Evolutionary conservation across 148 eudicot genomes (phyloP).

Genomic region (Tetragonia tetragonoides): DNA sequence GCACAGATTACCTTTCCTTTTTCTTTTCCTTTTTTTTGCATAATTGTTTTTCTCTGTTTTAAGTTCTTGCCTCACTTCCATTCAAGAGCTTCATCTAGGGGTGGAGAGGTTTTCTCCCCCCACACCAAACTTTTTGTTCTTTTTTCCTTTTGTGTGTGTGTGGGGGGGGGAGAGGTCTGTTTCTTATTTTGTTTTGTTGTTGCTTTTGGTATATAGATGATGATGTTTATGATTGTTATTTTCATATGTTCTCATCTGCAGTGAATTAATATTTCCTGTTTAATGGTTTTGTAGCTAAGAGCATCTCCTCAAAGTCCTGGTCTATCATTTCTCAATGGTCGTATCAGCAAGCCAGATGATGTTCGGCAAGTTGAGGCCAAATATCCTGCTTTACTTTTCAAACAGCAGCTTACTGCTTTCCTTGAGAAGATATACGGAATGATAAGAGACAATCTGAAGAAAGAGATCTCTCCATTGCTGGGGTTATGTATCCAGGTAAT

Average conservation of each 20-base stretch:
- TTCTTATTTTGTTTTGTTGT: neutral
- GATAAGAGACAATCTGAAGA: constrained; percentile 95
- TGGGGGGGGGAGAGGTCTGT: neutral
- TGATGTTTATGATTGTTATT: neutral
- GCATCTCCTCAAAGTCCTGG: constrained; percentile 86
- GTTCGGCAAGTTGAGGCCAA: constrained; percentile 95
- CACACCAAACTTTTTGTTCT: neutral
- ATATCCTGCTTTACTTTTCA: constrained; percentile 95
- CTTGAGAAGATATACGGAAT: constrained; percentile 97
- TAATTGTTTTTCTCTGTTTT: neutral
- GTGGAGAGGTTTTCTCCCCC: too few relatives aligned
- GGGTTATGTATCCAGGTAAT: constrained; percentile 96
- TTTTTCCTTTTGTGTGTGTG: neutral
- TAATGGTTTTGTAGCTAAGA: constrained; percentile 47
- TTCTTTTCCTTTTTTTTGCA: neutral
- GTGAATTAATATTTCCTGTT: neutral
- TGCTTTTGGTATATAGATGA: neutral
- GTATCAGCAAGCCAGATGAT: constrained; percentile 71
- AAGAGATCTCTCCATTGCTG: constrained; percentile 91
- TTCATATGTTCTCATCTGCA: neutral
- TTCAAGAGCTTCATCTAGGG: neutral
- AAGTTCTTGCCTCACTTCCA: neutral
- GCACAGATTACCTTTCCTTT: constrained; percentile 5
- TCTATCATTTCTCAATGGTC: constrained; percentile 75
- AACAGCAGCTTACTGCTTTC: constrained; percentile 97